A percentile compares a stretch with the other conserved stretches of the same genome.
Evolutionary conservation across 495 filamentous ascomycete genomes (phyloP).

Genomic region (Apiosordaria backusii): DNA sequence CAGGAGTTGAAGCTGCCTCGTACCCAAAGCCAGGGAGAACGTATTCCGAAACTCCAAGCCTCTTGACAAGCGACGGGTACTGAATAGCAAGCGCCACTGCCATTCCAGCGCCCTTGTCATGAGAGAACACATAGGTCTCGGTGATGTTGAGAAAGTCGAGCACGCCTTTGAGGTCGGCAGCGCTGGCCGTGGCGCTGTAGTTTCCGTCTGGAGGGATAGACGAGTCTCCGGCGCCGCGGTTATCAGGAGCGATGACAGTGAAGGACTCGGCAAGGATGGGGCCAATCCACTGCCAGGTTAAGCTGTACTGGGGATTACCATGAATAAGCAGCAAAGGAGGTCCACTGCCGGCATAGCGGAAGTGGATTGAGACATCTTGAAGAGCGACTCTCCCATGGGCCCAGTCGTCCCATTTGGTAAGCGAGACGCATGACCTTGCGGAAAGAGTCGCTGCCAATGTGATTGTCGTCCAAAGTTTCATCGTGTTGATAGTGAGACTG

Average conservation of each 20-base stretch:
- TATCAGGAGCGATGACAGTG: conserved; percentile 42
- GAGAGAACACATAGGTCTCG: conserved; percentile 34
- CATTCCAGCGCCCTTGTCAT: conserved; percentile 43
- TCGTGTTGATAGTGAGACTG: neutral
- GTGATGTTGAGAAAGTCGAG: conserved; percentile 41
- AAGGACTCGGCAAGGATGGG: conserved; percentile 57
- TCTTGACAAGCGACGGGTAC: conserved; percentile 28
- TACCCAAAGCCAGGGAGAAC: conserved; percentile 40
- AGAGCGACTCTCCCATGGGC: conserved; percentile 35
- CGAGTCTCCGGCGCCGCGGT: conserved; percentile 39
- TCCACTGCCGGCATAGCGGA: conserved; percentile 39
- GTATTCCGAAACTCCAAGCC: conserved; percentile 37
- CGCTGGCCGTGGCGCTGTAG: conserved; percentile 34
- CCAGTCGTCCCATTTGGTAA: conserved; percentile 4
- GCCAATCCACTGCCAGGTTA: conserved; percentile 53
- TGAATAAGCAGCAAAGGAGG: conserved; percentile 41
- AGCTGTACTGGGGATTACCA: conserved; percentile 38
- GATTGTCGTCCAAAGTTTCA: neutral
- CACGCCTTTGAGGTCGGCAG: conserved; percentile 36
- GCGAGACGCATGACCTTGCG: neutral
- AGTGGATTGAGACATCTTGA: conserved; percentile 39
- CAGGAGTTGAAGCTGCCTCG: conserved; percentile 21
- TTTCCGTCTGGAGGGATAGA: conserved; percentile 31
- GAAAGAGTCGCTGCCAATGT: neutral
- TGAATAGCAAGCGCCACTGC: conserved; percentile 34